Evolutionary conservation across 1,284 basidiomycete species (phyloP).

Genomic region (Microbotryum saponariae): DNA sequence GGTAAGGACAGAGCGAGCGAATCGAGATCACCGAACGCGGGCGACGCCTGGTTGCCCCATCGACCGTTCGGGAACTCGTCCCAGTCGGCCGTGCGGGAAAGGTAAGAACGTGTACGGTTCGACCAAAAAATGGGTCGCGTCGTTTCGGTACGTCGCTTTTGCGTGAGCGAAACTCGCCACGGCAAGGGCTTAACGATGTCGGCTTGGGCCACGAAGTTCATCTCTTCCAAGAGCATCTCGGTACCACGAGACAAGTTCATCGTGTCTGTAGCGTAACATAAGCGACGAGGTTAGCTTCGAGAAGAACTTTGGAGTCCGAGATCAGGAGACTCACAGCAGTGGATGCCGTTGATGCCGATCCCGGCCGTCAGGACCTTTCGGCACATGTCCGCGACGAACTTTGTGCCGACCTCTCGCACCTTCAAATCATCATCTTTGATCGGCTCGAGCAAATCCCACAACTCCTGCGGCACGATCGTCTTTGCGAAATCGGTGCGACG

Average conservation of each 20-base stretch:
- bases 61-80: slow-evolving; percentile 45
- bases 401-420: slow-evolving; percentile 39
- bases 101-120: slow-evolving; percentile 81
- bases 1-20: slow-evolving; percentile 27
- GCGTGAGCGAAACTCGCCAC: slow-evolving; percentile 60
- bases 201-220: slow-evolving; percentile 33
- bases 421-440: slow-evolving; percentile 56
- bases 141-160: slow-evolving; percentile 72
- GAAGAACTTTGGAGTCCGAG: background rate
- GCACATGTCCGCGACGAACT: slow-evolving; percentile 33
- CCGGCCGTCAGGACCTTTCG: slow-evolving; percentile 27
- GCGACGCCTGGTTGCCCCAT: slow-evolving; percentile 45
- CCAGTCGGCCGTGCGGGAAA: slow-evolving; percentile 57
- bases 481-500: slow-evolving; percentile 85
- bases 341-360: slow-evolving; percentile 31
- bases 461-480: slow-evolving; percentile 61
- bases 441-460: slow-evolving; percentile 63
- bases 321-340: slow-evolving; percentile 26
- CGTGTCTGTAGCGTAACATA: slow-evolving; percentile 13
- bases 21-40: slow-evolving; percentile 42
- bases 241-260: slow-evolving; percentile 35
- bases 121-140: slow-evolving; percentile 96
- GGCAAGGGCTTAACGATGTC: slow-evolving; percentile 44
- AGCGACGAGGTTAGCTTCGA: background rate
- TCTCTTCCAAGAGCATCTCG: slow-evolving; percentile 36